These are phyloP conservation scores for Zangia roseola DNA, from an alignment of 768 basidiomycete genomes.

Conservation along the genomic window DNA sequence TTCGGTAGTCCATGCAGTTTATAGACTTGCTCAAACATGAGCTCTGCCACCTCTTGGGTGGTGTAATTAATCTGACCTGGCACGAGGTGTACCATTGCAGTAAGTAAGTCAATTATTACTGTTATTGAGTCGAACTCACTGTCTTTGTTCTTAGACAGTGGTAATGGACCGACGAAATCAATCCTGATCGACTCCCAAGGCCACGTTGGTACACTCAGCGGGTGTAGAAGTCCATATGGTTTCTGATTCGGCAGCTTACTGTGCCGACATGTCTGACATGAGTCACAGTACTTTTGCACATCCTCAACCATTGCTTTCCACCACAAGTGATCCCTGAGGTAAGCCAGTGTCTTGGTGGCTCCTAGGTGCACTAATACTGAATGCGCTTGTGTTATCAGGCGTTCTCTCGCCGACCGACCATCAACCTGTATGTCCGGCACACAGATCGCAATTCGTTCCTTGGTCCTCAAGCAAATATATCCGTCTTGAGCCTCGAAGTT, in stretches of 20 bases:
- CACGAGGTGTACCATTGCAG: slow-evolving; percentile 24
- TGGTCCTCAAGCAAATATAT: slow-evolving; percentile 13
- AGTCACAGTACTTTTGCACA: slow-evolving; percentile 22
- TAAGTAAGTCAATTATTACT: slow-evolving; percentile 20
- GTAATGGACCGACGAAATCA: slow-evolving; percentile 41
- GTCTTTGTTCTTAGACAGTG: slow-evolving; percentile 9
- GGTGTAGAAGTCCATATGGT: slow-evolving; percentile 27
- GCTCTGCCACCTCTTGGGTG: slow-evolving; percentile 34
- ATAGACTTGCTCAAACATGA: slow-evolving; percentile 36
- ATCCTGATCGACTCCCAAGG: slow-evolving; percentile 41
- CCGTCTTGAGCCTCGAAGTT: slow-evolving; percentile 28
- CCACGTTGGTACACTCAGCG: slow-evolving; percentile 21
- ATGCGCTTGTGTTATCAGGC: slow-evolving; percentile 38
- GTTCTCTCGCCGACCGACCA: slow-evolving; percentile 25
- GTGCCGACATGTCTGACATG: slow-evolving; percentile 20
- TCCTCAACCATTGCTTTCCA: slow-evolving; percentile 38
- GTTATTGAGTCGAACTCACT: slow-evolving; percentile 26
- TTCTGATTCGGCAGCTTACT: slow-evolving; percentile 25
- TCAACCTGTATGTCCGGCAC: slow-evolving; percentile 20
- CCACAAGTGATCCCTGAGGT: slow-evolving; percentile 37
- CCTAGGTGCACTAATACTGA: slow-evolving; percentile 41
- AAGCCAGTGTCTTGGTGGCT: slow-evolving; percentile 31
- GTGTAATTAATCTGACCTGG: slow-evolving; percentile 24
- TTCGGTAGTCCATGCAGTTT: slow-evolving; percentile 22
- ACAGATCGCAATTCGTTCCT: slow-evolving; percentile 14